phyloP scores from a whole-genome alignment of 2,329 filamentous ascomycete genomes.

The Scleromitrula shiraiana region DNA sequence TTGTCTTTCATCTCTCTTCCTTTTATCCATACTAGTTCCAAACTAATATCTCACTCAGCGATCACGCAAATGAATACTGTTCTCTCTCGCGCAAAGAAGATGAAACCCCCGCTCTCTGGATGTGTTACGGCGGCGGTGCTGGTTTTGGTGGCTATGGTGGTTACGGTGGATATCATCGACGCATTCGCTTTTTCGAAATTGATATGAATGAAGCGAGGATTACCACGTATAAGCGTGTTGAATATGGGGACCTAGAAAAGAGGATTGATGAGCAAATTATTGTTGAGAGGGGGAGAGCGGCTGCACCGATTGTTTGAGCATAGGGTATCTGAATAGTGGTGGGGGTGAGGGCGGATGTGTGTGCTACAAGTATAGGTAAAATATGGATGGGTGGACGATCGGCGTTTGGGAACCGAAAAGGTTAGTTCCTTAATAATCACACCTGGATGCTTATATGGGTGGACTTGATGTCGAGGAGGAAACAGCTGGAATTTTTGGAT shows the following conservation, averaged over 20 bases:
- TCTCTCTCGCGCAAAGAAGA: conserved; percentile 45
- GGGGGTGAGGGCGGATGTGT: background rate
- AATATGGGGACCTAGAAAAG: conserved; percentile 49
- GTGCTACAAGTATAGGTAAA: background rate
- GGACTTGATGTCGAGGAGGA: too few species aligned
- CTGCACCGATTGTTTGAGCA: background rate
- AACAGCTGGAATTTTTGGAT: too few species aligned
- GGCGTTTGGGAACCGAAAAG: too few species aligned
- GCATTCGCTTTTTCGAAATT: conserved; percentile 83
- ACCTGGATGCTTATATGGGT: too few species aligned
- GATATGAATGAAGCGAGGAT: conserved; percentile 87
- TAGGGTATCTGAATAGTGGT: background rate
- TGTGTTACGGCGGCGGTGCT: conserved; percentile 91
- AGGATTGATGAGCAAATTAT: conserved; percentile 58
- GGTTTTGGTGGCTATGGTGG: conserved; percentile 95
- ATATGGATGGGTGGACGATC: too few species aligned
- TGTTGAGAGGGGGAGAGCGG: conserved; percentile 48
- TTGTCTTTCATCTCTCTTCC: background rate
- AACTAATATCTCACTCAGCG: conserved; percentile 40
- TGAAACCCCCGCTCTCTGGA: conserved; percentile 69
- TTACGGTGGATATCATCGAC: conserved; percentile 76
- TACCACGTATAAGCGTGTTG: conserved; percentile 84
- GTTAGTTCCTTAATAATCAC: too few species aligned
- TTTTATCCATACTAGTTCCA: conserved; percentile 9
- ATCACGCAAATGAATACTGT: conserved; percentile 97